Evolutionary conservation across 306 rosid species (phyloP), one percentile per base, ranked within the genome.

Genomic region (Cotoneaster glaucophyllus): DNA sequence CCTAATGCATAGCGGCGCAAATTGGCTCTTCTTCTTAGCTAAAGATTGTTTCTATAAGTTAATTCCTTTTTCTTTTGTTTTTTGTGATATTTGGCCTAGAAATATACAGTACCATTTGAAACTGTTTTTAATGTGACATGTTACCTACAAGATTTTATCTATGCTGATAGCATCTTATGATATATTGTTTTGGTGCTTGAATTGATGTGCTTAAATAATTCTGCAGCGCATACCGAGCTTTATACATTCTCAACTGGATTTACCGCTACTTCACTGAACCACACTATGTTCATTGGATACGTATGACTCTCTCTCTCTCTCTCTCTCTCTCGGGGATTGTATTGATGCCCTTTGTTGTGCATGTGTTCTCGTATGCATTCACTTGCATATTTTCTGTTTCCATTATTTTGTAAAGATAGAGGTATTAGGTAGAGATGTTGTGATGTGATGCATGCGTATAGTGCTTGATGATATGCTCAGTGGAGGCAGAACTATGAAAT

Each of bases 191-290:
- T 37, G 14, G 4, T 26, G 8, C 21, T 59, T 79, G 17, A 52
- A 22, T 44, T 74, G 29, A 62, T 52, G 6, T 69, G n/a, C 44
- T 53, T 17, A 50, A 79, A 52, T 62, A 59, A 24, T 54, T 76
- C 64, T 91, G 88, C 96, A 94, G 97, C 64, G 93, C 88, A 2
- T 94, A 94, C 77, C 89, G 97, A 77, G 94, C 84, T 14, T 77
- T 94, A 22, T 94, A 91, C 89, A 90, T 94, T 58, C 71, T 91
- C 78, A 94, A 94, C 82, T 94, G 97, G 97, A 83, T 91, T 80
- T 94, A 88, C 65, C 98, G 98, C 86, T 91, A 91, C 90, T 91
- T 94, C 61, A 91, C 96, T 29, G 97, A 94, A 88, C 85, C 85
- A 29, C 84, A 81, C 85, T 91, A 80, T 69, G 81, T 94, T 62